Conservation (phyloP, 805 yeast species). For the Candida jianshihensis region DNA sequence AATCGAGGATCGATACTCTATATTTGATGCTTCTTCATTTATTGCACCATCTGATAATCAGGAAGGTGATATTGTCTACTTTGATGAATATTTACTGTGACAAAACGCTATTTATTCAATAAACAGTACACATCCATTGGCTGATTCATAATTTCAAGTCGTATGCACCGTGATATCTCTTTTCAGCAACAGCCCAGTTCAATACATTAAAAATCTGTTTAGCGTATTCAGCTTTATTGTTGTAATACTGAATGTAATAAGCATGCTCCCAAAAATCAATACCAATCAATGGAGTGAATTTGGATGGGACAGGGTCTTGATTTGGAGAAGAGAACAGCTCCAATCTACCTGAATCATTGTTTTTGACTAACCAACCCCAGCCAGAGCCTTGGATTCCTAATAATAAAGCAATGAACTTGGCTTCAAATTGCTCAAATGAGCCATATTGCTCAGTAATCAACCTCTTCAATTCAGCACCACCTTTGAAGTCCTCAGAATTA, state of each 20-base stretch:
- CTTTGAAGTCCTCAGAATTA: conserved; percentile 18
- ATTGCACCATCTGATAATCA: conserved; percentile 31
- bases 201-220: conserved; percentile 45
- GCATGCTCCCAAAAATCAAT: conserved; percentile 53
- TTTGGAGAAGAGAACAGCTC: conserved; percentile 40
- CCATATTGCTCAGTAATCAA: conserved; percentile 37
- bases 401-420: conserved; percentile 34
- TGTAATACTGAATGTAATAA: conserved; percentile 45
- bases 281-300: conserved; percentile 38
- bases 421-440: conserved; percentile 35
- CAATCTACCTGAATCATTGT: conserved; percentile 32
- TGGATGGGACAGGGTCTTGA: conserved; percentile 39
- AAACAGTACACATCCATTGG: too few species aligned
- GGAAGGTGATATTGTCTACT: conserved; percentile 31
- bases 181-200: conserved; percentile 44
- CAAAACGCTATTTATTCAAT: background rate
- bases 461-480: conserved; percentile 36
- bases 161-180: conserved; percentile 26
- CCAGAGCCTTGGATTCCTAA: conserved; percentile 48
- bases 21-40: conserved; percentile 36
- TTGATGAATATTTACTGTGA: conserved; percentile 41
- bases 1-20: conserved; percentile 26
- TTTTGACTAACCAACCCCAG: conserved; percentile 45
- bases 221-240: conserved; percentile 42
- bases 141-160: conserved; percentile 9